Evolutionary conservation across 768 basidiomycete genomes (phyloP).

Genomic region (Lactifluus hygrophoroides): DNA sequence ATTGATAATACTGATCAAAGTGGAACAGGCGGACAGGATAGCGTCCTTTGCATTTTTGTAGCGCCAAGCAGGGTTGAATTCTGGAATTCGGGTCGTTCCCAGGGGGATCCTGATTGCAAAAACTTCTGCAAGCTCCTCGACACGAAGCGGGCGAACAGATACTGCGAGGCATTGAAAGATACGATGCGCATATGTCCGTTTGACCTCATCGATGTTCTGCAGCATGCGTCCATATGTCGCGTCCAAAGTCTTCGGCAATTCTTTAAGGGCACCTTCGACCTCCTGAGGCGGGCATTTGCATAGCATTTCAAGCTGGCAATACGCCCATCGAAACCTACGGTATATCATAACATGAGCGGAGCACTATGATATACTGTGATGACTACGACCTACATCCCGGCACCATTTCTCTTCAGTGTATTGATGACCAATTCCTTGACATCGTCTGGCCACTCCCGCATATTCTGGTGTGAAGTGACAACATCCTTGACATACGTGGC

Average conservation of each 20-base stretch:
- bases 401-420: background rate
- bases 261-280: background rate
- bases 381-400: background rate
- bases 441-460: background rate
- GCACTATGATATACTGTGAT: background rate
- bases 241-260: background rate
- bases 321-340: background rate
- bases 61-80: background rate
- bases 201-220: background rate
- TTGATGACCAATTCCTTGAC: background rate
- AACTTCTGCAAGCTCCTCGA: background rate
- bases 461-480: background rate
- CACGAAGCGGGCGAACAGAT: background rate
- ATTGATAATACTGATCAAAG: background rate
- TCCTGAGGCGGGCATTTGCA: background rate
- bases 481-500: background rate
- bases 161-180: background rate
- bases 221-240: background rate
- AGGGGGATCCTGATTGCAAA: background rate
- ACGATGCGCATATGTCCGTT: background rate
- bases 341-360: background rate
- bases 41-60: background rate
- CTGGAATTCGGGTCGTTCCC: background rate
- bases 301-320: background rate
- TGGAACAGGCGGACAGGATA: background rate